phyloP scores from a whole-genome alignment of 2,329 filamentous ascomycete genomes.

The Aspergillus sp. region DNA sequence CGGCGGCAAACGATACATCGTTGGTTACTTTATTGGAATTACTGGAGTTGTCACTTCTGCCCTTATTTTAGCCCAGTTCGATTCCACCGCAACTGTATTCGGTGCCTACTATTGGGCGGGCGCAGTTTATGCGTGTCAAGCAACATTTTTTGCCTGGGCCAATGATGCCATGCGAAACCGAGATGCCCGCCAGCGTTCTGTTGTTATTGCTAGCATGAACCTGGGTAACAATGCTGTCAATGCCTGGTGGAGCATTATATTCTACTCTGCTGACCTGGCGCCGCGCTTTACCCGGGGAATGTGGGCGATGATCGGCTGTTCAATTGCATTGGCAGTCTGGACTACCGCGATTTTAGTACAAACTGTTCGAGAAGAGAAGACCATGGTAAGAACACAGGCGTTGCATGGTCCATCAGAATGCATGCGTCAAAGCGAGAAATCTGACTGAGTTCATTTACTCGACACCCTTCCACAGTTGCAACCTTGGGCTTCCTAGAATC shows the following conservation, averaged over 20 bases:
- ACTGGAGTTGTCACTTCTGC: conserved; percentile 62
- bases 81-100: conserved; percentile 57
- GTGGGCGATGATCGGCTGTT: conserved; percentile 22
- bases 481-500: neutral
- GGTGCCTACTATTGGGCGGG: conserved; percentile 71
- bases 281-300: conserved; percentile 62
- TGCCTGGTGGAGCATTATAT: conserved; percentile 71
- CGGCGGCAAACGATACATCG: conserved; percentile 63
- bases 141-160: conserved; percentile 74
- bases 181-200: conserved; percentile 61
- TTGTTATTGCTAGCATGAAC: conserved; percentile 73
- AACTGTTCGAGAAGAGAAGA: neutral
- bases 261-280: conserved; percentile 66
- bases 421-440: neutral
- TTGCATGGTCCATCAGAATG: neutral
- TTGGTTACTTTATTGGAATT: conserved; percentile 66
- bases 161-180: conserved; percentile 68
- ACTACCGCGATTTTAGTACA: neutral
- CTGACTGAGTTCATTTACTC: neutral
- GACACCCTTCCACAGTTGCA: neutral
- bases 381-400: neutral
- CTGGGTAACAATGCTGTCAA: conserved; percentile 67
- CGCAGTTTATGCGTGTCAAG: conserved; percentile 69
- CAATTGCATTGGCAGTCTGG: neutral
- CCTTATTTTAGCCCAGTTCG: conserved; percentile 58